A percentile compares a stretch with the other conserved stretches of the same genome.
Conservation (phyloP, 2,329 filamentous ascomycete genomes). For the Tolypocladium pustulatum region DNA sequence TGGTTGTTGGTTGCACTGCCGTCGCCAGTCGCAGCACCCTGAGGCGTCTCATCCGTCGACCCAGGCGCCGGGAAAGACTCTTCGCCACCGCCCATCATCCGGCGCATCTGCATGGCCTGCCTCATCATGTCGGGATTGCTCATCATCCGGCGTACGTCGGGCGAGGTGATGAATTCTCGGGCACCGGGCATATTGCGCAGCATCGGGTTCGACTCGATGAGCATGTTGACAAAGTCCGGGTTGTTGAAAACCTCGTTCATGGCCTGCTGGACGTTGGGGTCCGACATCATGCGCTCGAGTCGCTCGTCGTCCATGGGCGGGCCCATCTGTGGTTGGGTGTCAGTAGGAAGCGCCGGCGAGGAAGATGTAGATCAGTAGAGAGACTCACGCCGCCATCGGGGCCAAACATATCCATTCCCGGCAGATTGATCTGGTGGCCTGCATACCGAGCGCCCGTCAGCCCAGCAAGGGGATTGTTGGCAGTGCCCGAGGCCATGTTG, state of each 20-base stretch:
- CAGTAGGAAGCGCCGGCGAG: slow-evolving; percentile 7
- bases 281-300: slow-evolving; percentile 74
- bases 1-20: slow-evolving; percentile 17
- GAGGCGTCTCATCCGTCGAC: slow-evolving; percentile 76
- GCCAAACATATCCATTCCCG: slow-evolving; percentile 80
- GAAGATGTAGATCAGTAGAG: neutral
- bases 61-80: slow-evolving; percentile 80
- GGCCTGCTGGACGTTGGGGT: slow-evolving; percentile 75
- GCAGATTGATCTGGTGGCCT: slow-evolving; percentile 72
- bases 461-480: slow-evolving; percentile 81
- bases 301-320: slow-evolving; percentile 72
- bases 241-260: slow-evolving; percentile 96
- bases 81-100: slow-evolving; percentile 49
- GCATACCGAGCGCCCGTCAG: slow-evolving; percentile 91
- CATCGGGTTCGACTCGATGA: slow-evolving; percentile 86
- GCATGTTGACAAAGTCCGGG: slow-evolving; percentile 86
- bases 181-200: slow-evolving; percentile 64
- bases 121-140: slow-evolving; percentile 79
- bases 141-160: slow-evolving; percentile 84
- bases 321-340: slow-evolving; percentile 58
- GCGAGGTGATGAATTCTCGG: slow-evolving; percentile 77
- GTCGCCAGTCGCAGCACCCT: slow-evolving; percentile 22
- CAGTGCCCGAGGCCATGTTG: slow-evolving; percentile 73
- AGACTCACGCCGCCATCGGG: slow-evolving; percentile 81
- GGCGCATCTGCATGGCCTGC: slow-evolving; percentile 73